Evolutionary conservation across 2,329 filamentous ascomycete species (phyloP).

Genomic region (Pseudogymnoascus destructans): DNA sequence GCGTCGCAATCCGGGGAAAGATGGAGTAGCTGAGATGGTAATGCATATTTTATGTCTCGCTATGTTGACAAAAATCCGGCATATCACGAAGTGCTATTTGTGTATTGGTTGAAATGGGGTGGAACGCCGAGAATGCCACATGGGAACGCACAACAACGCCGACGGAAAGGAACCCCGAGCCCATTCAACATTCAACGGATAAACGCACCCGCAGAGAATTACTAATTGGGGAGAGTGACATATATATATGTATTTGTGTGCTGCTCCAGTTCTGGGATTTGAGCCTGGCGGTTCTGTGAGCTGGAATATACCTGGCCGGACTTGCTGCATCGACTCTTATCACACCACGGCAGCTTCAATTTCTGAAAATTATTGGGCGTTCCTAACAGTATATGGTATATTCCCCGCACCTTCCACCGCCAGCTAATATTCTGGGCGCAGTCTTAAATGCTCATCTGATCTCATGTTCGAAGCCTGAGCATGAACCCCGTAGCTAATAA

Average conservation of each 20-base stretch:
- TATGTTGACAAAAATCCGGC: background rate
- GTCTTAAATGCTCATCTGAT: background rate
- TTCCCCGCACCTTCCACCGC: background rate
- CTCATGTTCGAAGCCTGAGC: background rate
- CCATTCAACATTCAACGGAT: background rate
- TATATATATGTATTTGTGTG: background rate
- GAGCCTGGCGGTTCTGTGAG: background rate
- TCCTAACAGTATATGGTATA: background rate
- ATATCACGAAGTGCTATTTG: background rate
- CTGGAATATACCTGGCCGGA: background rate
- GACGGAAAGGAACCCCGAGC: slow-evolving; percentile 1
- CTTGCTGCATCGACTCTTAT: background rate
- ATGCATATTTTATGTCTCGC: background rate
- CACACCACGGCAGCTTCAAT: background rate
- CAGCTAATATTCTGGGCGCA: background rate
- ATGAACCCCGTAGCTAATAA: background rate
- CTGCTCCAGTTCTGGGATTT: background rate
- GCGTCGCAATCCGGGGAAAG: background rate
- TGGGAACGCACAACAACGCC: background rate
- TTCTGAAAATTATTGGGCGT: background rate
- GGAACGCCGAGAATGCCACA: background rate
- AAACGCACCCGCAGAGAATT: background rate
- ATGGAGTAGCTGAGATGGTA: background rate
- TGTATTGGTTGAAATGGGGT: background rate
- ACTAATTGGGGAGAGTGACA: background rate